Percentiles rank a stretch among this genome's conserved stretches.
Conservation (phyloP, 192 early-diverging fungal genomes). For the Glomus cerebriforme region DNA sequence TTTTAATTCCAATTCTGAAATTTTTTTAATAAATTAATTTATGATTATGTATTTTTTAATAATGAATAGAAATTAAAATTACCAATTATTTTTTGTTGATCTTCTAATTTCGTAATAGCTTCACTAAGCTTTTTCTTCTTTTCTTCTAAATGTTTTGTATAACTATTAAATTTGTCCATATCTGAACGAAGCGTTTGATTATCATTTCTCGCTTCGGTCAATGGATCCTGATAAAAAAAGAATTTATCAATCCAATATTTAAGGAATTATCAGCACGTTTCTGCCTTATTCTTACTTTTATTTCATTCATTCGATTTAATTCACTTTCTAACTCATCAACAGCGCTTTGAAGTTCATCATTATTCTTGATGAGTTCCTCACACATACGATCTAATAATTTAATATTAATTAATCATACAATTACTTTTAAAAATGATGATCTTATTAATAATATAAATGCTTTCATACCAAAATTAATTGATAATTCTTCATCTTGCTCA, state of each 20-base stretch:
- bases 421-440: background rate
- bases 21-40: background rate
- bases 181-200: conserved; percentile 54
- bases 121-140: conserved; percentile 15
- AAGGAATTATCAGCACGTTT: conserved; percentile 9
- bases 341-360: conserved; percentile 53
- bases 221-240: conserved; percentile 47
- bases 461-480: background rate
- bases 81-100: conserved; percentile 42
- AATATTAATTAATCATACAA: background rate
- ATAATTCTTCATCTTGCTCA: background rate
- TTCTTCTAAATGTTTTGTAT: conserved; percentile 34
- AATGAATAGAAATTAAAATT: background rate
- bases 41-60: background rate
- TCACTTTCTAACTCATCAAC: conserved; percentile 52
- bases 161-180: conserved; percentile 62
- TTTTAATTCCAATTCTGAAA: conserved; percentile 24
- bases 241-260: background rate
- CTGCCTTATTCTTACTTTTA: conserved; percentile 8
- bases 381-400: conserved; percentile 3
- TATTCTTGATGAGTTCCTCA: conserved; percentile 42
- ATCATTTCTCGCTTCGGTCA: conserved; percentile 57
- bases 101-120: conserved; percentile 48
- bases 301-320: conserved; percentile 32
- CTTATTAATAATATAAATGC: too few species aligned